Evolutionary conservation across 2,329 filamentous ascomycete genomes (phyloP), one percentile per base, ranked within the genome.

Genomic region (Balansia obtecta): DNA sequence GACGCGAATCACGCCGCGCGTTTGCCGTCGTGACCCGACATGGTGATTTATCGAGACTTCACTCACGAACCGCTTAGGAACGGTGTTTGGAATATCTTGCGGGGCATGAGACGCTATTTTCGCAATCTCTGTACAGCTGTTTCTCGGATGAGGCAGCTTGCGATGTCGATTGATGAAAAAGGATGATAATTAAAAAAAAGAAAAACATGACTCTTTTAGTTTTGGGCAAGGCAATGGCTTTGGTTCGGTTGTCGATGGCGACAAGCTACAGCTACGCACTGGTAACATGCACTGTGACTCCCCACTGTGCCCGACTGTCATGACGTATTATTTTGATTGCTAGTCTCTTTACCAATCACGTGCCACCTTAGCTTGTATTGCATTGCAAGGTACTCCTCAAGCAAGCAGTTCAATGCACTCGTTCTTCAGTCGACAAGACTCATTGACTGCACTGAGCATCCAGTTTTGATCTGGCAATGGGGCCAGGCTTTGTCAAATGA

Each of bases 171-270:
- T n/a, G n/a, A 41, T 41, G 39, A 37, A 27, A 27, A 27, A 8
- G 27, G 27, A 27, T 7, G 2, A 27, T 27, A 27, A 7, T 27
- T 27, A 27, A 27, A 27, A 8, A 27, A 27, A 8, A 27, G 8
- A 4, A 6, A 27, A 3, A 27, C 6, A 37, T 6, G 20, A 22
- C 20, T 22, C 20, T 22, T 41, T 41, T 41, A 18, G 4, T 22
- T 10, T 16, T 8, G 16, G 42, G 12, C 32, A 27, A 27, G 7
- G 13, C n/a, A 50, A 54, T 52, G 55, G 40, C 55, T 46, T 55
- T 57, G 33, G 48, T 54, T 54, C 55, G 54, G 41, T 13, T 30
- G 4, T 30, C 20, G 13, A 43, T 41, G 15, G 15, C 45, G 18
- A 4, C 20, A 22, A 22, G 20, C 20, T 22, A 22, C n/a, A n/a